Conservation (phyloP, 108 stramenopile genomes). For the Cyclotella baltica region DNA sequence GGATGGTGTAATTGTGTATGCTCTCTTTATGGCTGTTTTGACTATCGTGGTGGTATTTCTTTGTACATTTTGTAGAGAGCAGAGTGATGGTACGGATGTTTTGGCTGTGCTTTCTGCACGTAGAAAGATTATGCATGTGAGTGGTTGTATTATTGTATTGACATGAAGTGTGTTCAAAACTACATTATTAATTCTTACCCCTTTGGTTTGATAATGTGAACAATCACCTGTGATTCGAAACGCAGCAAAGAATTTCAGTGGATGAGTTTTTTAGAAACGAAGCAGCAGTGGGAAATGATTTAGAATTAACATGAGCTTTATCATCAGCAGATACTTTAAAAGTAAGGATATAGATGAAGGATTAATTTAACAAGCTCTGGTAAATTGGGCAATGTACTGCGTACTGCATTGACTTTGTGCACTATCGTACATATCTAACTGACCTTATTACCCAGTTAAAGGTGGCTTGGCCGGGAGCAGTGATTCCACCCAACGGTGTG, state of each 20-base stretch:
- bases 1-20: constrained; percentile 18
- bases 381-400: no score
- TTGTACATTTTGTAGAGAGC: constrained; percentile 41
- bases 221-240: background rate
- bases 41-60: constrained; percentile 19
- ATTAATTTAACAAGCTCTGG: no score
- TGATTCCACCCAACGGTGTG: no score
- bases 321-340: no score
- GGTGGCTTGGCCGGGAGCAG: background rate
- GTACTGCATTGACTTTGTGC: no score
- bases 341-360: no score
- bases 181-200: background rate
- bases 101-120: constrained; percentile 6
- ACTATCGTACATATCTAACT: no score
- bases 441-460: background rate
- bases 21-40: constrained; percentile 31
- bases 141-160: no score
- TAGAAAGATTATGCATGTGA: constrained; percentile 20
- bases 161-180: background rate
- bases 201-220: background rate
- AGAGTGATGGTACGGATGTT: constrained; percentile 42
- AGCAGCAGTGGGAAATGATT: constrained; percentile 3
- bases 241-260: constrained; percentile 36
- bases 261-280: constrained; percentile 45
- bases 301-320: constrained; percentile 26